Evolutionary conservation across 129 eudicot genomes (phyloP), one percentile per base, ranked within the genome.

Genomic region (Lactuca sativa): DNA sequence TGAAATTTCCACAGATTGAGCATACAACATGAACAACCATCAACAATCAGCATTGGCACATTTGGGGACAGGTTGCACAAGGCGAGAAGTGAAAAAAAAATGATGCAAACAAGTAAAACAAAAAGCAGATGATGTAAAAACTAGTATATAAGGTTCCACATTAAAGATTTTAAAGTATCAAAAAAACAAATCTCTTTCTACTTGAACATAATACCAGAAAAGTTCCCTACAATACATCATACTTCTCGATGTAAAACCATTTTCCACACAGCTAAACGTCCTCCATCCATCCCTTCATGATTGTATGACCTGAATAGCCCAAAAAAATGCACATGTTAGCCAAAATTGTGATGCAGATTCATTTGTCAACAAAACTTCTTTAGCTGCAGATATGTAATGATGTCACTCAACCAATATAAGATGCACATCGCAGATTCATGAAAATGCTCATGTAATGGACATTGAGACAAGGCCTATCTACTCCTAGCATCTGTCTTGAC

Each of bases 151-250:
- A 62, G 70, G 71, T 63, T 67, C 56, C 74, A 72, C 78, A 69
- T 36, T 48, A 10, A 58, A 59, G 61, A 74, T 62, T 62, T 36
- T 48, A 18, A 58, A 59, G 66, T 36, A 64, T 44, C 15, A 21
- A 37, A 41, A 41, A 36, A n/a, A 58, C 70, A 70, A 75, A 31
- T 64, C 48, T 69, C 68, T 57, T 75, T 65, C 74, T 58, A 70
- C 64, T 21, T 38, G 37, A 57, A 59, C 56, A 40, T 7, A 47
- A 72, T 21, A 63, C 32, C 58, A 51, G 70, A 75, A 75, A 51
- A 17, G 66, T 37, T 63, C 60, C 80, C 77, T 80, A 75, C 70
- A 74, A 43, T 51, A 51, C 84, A 80, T 51, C 56, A 64, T 17
- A 37, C 4, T 52, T 41, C 49, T 64, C 73, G 49, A 47, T 48